Evolutionary conservation across 768 basidiomycete species (phyloP).

Genomic region (Tylopilus sp.): DNA sequence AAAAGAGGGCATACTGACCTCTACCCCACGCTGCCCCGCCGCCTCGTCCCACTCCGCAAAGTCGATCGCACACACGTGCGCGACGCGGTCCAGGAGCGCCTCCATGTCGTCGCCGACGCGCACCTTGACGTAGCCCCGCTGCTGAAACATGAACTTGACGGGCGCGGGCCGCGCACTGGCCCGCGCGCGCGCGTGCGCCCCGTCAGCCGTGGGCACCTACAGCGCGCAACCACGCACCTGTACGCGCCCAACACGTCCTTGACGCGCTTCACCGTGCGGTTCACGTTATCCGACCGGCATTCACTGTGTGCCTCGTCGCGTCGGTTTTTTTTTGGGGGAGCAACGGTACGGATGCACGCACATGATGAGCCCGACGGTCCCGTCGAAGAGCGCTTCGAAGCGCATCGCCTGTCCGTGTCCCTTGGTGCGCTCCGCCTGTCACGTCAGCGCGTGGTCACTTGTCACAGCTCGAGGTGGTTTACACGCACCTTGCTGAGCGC

Average conservation of each 20-base stretch:
- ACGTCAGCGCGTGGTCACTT: too few species aligned
- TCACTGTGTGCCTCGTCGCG: slow-evolving; percentile 38
- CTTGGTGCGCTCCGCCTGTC: slow-evolving; percentile 47
- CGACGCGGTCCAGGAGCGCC: slow-evolving; percentile 37
- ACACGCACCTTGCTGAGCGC: slow-evolving; percentile 53
- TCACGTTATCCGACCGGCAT: slow-evolving; percentile 61
- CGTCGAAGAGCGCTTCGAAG: slow-evolving; percentile 60
- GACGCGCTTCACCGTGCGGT: slow-evolving; percentile 56
- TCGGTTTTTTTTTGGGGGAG: slow-evolving; percentile 23
- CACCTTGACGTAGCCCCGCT: slow-evolving; percentile 51
- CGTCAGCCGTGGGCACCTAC: too few species aligned
- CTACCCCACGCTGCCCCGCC: slow-evolving; percentile 31
- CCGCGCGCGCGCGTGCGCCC: too few species aligned
- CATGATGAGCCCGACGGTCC: slow-evolving; percentile 64
- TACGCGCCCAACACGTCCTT: slow-evolving; percentile 48
- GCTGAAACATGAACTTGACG: slow-evolving; percentile 63
- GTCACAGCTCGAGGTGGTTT: too few species aligned
- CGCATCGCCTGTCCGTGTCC: slow-evolving; percentile 46
- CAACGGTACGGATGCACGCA: slow-evolving; percentile 31
- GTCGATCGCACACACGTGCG: slow-evolving; percentile 43
- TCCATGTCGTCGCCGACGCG: slow-evolving; percentile 34
- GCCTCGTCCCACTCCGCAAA: slow-evolving; percentile 39
- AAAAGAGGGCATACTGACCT: slow-evolving; percentile 30
- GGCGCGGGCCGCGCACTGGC: slow-evolving; percentile 57
- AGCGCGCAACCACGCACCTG: slow-evolving; percentile 40